These are phyloP conservation scores for Parmelia sp. DNA, from an alignment of 495 filamentous ascomycete genomes.

Conservation along the genomic window DNA sequence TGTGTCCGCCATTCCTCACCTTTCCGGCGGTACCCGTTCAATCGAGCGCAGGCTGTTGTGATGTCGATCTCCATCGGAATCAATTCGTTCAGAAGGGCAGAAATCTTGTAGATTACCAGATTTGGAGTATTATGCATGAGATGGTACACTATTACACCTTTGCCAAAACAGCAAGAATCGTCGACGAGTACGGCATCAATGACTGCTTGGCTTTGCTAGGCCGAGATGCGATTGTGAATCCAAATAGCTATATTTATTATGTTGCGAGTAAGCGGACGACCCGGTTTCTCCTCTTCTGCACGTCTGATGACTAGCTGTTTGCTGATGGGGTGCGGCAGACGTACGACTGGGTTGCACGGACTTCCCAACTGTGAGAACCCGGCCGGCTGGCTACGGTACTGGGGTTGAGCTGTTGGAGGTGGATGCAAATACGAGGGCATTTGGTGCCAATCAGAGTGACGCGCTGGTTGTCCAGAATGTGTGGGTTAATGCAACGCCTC, in stretches of 20 bases:
- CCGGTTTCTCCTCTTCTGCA: not conserved
- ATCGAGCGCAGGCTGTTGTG: not conserved
- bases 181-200: not conserved
- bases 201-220: not conserved
- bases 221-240: not conserved
- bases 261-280: not conserved
- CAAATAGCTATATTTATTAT: not conserved
- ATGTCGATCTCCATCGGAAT: not conserved
- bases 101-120: not conserved
- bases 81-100: not conserved
- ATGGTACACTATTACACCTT: not conserved
- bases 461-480: not conserved
- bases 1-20: not conserved
- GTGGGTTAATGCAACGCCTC: not conserved
- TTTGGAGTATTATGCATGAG: not conserved
- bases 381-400: not conserved
- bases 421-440: not conserved
- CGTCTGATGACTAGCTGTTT: too few relatives aligned
- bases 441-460: not conserved
- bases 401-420: not conserved
- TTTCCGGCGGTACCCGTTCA: not conserved
- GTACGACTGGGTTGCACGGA: not conserved
- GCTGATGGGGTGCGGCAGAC: not conserved
- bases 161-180: not conserved
- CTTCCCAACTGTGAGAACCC: not conserved